A percentile compares a stretch with the other conserved stretches of the same genome.
phyloP scores from a whole-genome alignment of 768 basidiomycete genomes.

The Mycena alexandri region DNA sequence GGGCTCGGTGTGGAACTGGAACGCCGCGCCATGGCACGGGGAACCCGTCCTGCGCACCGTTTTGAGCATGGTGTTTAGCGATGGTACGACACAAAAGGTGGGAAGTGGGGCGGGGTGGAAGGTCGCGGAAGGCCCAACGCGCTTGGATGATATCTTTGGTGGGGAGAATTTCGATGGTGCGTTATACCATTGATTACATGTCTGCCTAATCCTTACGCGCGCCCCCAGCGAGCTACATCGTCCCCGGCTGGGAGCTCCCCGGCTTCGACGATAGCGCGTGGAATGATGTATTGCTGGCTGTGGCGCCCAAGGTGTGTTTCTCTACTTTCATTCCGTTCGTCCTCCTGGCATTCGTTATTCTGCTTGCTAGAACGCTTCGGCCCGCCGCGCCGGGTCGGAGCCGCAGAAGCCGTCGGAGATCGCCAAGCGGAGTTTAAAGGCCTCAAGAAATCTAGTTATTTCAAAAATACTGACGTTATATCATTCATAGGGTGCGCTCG shows the following conservation, averaged over 20 bases:
- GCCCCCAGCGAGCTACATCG: conserved; percentile 40
- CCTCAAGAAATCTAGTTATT: too few relatives aligned
- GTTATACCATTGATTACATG: too few relatives aligned
- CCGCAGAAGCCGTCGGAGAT: too few relatives aligned
- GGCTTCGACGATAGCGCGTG: conserved; percentile 40
- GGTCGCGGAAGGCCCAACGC: conserved; percentile 44
- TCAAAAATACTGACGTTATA: too few relatives aligned
- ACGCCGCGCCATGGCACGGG: conserved; percentile 46
- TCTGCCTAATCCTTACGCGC: too few relatives aligned
- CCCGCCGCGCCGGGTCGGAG: too few relatives aligned
- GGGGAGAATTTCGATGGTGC: conserved; percentile 49
- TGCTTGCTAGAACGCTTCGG: too few relatives aligned
- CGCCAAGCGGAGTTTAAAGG: too few relatives aligned
- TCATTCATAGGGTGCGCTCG: conserved; percentile 33
- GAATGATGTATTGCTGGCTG: conserved; percentile 38
- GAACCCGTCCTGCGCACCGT: conserved; percentile 44
- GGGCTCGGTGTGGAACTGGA: conserved; percentile 49
- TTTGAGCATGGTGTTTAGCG: conserved; percentile 43
- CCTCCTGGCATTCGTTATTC: too few relatives aligned
- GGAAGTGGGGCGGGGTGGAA: conserved; percentile 42
- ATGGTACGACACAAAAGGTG: conserved; percentile 40
- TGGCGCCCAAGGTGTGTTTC: conserved; percentile 35
- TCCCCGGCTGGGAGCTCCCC: conserved; percentile 39
- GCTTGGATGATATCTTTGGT: conserved; percentile 47
- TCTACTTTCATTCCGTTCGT: too few relatives aligned